phyloP scores from a whole-genome alignment of 192 early-diverging fungal species.

The Coemansia javaensis region DNA sequence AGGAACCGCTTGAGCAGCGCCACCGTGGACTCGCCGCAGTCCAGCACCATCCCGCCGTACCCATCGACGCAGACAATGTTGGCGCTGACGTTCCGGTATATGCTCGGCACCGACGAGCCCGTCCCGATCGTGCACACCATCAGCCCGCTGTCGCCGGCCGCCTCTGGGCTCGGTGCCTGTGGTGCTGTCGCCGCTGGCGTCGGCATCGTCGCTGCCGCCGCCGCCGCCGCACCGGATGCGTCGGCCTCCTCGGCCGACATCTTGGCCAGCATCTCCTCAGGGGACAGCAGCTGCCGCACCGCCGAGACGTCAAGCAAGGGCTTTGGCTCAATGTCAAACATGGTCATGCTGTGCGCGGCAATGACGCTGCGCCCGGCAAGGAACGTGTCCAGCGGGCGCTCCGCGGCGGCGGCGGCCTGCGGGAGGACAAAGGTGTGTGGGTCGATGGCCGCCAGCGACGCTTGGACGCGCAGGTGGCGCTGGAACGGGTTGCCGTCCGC shows the following conservation, averaged over 20 bases:
- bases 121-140: slow-evolving; percentile 77
- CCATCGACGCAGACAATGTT: slow-evolving; percentile 66
- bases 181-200: too few relatives aligned
- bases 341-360: slow-evolving; percentile 34
- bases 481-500: slow-evolving; percentile 64
- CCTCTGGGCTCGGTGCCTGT: background rate
- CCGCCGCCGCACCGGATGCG: background rate
- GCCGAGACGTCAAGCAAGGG: slow-evolving; percentile 49
- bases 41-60: slow-evolving; percentile 69
- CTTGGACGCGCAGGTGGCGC: slow-evolving; percentile 58
- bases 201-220: too few relatives aligned
- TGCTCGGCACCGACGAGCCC: slow-evolving; percentile 80
- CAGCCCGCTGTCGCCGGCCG: slow-evolving; percentile 9
- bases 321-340: slow-evolving; percentile 61
- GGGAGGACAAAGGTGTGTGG: slow-evolving; percentile 67
- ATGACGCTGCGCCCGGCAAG: slow-evolving; percentile 5
- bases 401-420: slow-evolving; percentile 51
- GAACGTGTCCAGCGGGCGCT: slow-evolving; percentile 27
- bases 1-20: slow-evolving; percentile 76
- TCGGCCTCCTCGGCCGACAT: background rate
- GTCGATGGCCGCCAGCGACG: slow-evolving; percentile 63
- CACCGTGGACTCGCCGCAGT: slow-evolving; percentile 86
- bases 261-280: slow-evolving; percentile 22
- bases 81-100: slow-evolving; percentile 89
- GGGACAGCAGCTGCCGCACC: slow-evolving; percentile 14